These are phyloP conservation scores for Quercus berberidifolia DNA, from an alignment of 306 rosid species.

Conservation along the genomic window DNA sequence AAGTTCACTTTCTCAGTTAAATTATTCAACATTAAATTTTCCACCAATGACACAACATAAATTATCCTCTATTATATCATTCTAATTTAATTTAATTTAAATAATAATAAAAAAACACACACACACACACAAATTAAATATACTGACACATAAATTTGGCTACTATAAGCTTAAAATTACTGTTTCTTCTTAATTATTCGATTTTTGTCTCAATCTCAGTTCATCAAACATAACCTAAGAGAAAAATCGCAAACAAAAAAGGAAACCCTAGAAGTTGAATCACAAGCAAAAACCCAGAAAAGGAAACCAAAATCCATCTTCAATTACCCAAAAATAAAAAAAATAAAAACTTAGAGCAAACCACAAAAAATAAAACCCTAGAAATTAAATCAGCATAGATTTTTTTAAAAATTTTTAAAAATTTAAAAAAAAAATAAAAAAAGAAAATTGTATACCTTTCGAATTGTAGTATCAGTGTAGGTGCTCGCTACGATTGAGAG, in stretches of 20 bases:
- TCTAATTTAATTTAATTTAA: not conserved
- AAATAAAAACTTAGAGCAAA: slow-evolving; percentile 20
- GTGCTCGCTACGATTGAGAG: slow-evolving; percentile 6
- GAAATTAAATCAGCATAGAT: slow-evolving; percentile 35
- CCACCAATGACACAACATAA: slow-evolving; percentile 21
- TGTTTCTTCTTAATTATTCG: slow-evolving; percentile 9
- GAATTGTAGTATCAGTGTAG: slow-evolving; percentile 20
- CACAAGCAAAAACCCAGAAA: slow-evolving; percentile 19
- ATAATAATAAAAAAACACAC: not conserved
- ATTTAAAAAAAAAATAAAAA: not conserved
- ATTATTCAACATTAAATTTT: slow-evolving; percentile 13
- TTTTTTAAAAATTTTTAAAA: too few relatives aligned
- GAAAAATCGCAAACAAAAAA: slow-evolving; percentile 8
- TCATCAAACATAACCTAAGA: not conserved
- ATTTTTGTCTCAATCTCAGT: slow-evolving; percentile 2
- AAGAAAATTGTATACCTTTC: slow-evolving; percentile 38
- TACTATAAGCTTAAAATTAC: slow-evolving; percentile 22
- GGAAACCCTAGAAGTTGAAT: slow-evolving; percentile 42
- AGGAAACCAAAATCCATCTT: slow-evolving; percentile 10
- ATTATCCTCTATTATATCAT: not conserved
- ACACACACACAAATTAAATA: not conserved
- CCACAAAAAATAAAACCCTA: slow-evolving; percentile 37
- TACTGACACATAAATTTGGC: not conserved
- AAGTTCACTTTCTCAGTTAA: slow-evolving; percentile 28
- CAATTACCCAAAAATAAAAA: slow-evolving; percentile 15